Percentiles rank a stretch among this genome's conserved stretches.
Conservation (phyloP, 2,329 filamentous ascomycete species). For the Neopestalotiopsis sp. region DNA sequence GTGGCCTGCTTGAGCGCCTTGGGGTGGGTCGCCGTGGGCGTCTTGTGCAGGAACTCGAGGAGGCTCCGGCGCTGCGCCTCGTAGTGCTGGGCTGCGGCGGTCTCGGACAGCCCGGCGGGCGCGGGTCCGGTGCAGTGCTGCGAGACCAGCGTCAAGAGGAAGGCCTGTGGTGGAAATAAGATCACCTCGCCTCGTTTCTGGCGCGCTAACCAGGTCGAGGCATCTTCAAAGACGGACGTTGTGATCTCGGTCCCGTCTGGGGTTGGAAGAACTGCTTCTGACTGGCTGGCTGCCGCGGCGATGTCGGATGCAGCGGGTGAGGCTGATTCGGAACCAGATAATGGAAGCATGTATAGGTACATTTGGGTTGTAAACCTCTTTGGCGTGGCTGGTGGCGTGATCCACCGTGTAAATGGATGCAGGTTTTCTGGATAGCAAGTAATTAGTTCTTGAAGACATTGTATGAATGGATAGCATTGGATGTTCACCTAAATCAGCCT, state of each 20-base stretch:
- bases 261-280: constrained; percentile 65
- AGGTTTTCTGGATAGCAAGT: constrained; percentile 56
- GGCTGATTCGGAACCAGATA: constrained; percentile 38
- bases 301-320: constrained; percentile 26
- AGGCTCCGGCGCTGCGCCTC: constrained; percentile 57
- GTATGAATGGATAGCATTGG: neutral
- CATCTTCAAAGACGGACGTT: constrained; percentile 77
- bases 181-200: constrained; percentile 72
- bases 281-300: constrained; percentile 40
- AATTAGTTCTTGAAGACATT: neutral
- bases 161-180: constrained; percentile 89
- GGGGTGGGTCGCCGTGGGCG: constrained; percentile 47
- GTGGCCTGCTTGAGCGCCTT: constrained; percentile 46
- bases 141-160: constrained; percentile 66
- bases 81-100: constrained; percentile 40
- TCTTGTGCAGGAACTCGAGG: constrained; percentile 54
- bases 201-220: constrained; percentile 70
- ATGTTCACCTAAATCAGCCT: constrained; percentile 66
- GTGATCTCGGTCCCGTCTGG: constrained; percentile 76
- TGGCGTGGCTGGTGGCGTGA: constrained; percentile 75
- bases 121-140: constrained; percentile 51
- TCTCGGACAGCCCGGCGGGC: constrained; percentile 25
- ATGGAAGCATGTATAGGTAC: constrained; percentile 90
- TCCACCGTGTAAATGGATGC: constrained; percentile 87
- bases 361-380: constrained; percentile 94